Evolutionary conservation across 305 asterid species (phyloP), one percentile per base, ranked within the genome.

Genomic region (Rubia balearica): DNA sequence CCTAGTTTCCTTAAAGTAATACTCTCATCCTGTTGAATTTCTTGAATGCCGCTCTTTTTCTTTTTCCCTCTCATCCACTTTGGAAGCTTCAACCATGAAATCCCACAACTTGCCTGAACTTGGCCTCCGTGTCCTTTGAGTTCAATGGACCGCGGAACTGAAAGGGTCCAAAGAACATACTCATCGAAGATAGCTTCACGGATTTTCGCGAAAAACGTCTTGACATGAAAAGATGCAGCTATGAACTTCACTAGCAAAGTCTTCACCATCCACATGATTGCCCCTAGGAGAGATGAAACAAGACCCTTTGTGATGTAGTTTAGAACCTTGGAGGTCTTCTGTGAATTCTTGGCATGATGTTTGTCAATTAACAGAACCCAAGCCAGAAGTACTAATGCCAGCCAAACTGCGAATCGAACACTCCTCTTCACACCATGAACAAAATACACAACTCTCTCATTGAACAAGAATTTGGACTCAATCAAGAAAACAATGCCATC

Each of bases 121-220:
- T 51, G 61, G 11, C 57, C 75, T 42, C 42, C 69, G 0, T 63
- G 75, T 8, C 7, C 42, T 8, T 10, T 77, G 4, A 21, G 21
- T 4, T 73, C 79, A 64, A 65, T n/a, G 45, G 65, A 49, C 2
- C 84, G 86, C 38, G 64, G 66, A 70, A 87, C 87, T 0, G 89
- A 86, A 16, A 90, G 81, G 0, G 82, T 79, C 79, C 83, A 87
- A 60, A 90, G 92, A 33, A 90, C 83, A 45, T 86, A 90, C 76
- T 90, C 91, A 80, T 88, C 86, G 17, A 84, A 86, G 13, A 90
- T 84, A 3, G 95, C 84, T 69, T 90, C 96, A 65, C 85, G 91
- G 67, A 90, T 90, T 42, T 88, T 82, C 5, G 77, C 87, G 13
- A 90, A 90, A 80, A 74, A 90, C 7, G 96, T 86, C 40, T 85